Percentiles rank a stretch among this genome's conserved stretches.
Evolutionary conservation across 2,329 filamentous ascomycete genomes (phyloP).

Genomic region (Xylariaceae sp.): DNA sequence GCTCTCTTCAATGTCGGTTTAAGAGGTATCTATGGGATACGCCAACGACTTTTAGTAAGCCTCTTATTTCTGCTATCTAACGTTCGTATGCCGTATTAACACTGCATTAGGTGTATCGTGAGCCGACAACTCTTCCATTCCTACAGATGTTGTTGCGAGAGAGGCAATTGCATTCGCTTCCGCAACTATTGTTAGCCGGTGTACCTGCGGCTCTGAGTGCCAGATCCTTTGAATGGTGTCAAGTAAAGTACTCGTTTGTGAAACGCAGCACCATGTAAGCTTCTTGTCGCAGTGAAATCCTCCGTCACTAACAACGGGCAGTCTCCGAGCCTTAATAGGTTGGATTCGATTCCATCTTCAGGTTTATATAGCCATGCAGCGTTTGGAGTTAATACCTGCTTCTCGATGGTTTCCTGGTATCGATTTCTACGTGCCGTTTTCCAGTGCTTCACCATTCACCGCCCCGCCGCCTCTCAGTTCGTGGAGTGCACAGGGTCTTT

Average conservation of each 20-base stretch:
- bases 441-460: constrained; percentile 46
- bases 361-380: constrained; percentile 50
- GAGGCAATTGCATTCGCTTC: constrained; percentile 29
- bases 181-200: constrained; percentile 35
- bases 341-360: constrained; percentile 50
- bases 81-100: constrained; percentile 5
- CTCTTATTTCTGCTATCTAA: background rate
- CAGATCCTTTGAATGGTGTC: constrained; percentile 25
- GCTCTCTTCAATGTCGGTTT: constrained; percentile 40
- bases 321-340: constrained; percentile 22
- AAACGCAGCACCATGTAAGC: background rate
- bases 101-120: constrained; percentile 44
- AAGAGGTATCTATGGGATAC: constrained; percentile 51
- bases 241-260: constrained; percentile 26
- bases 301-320: constrained; percentile 16
- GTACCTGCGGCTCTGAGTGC: constrained; percentile 38
- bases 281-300: background rate
- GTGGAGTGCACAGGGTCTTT: constrained; percentile 36
- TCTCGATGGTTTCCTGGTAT: constrained; percentile 41
- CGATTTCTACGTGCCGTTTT: constrained; percentile 54
- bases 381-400: constrained; percentile 44
- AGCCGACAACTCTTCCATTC: constrained; percentile 47
- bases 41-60: constrained; percentile 51
- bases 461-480: constrained; percentile 41
- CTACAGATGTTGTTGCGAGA: constrained; percentile 39